A percentile compares a stretch with the other conserved stretches of the same genome.
Conservation (phyloP, 768 basidiomycete species). For the Naematelia aurantialba region DNA sequence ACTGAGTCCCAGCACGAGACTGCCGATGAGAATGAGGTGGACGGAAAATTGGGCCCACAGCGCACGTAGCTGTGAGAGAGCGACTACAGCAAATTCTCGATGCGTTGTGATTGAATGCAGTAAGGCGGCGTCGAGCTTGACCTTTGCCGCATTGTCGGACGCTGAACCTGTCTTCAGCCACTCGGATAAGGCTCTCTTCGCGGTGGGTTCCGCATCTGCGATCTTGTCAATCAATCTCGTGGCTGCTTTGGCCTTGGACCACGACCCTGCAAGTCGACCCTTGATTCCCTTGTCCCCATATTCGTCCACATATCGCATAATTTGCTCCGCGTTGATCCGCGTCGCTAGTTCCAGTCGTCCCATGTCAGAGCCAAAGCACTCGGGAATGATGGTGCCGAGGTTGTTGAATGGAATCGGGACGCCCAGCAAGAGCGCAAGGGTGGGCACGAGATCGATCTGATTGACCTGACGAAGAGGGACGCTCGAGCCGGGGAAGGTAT, state of each 20-base stretch:
- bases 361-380: slow-evolving; percentile 60
- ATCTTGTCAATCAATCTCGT: slow-evolving; percentile 6
- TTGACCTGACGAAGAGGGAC: slow-evolving; percentile 63
- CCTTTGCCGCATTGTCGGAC: slow-evolving; percentile 1
- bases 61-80: slow-evolving; percentile 68
- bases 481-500: slow-evolving; percentile 36
- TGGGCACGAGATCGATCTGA: slow-evolving; percentile 90
- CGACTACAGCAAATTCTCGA: slow-evolving; percentile 59
- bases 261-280: slow-evolving; percentile 56
- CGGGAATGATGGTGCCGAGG: slow-evolving; percentile 84
- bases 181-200: neutral
- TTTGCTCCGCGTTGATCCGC: slow-evolving; percentile 67
- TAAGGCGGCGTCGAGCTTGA: slow-evolving; percentile 7
- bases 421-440: slow-evolving; percentile 81
- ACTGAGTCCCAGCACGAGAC: slow-evolving; percentile 61
- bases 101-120: slow-evolving; percentile 29
- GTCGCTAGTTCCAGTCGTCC: slow-evolving; percentile 60
- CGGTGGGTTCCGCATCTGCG: neutral
- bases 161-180: slow-evolving; percentile 10
- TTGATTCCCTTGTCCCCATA: slow-evolving; percentile 74
- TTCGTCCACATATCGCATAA: slow-evolving; percentile 68
- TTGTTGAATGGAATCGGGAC: slow-evolving; percentile 94
- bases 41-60: slow-evolving; percentile 96
- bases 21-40: slow-evolving; percentile 68
- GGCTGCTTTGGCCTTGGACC: slow-evolving; percentile 49